A percentile compares a stretch with the other conserved stretches of the same genome.
Evolutionary conservation across 305 asterid species (phyloP).

Genomic region (Plantago rigida): DNA sequence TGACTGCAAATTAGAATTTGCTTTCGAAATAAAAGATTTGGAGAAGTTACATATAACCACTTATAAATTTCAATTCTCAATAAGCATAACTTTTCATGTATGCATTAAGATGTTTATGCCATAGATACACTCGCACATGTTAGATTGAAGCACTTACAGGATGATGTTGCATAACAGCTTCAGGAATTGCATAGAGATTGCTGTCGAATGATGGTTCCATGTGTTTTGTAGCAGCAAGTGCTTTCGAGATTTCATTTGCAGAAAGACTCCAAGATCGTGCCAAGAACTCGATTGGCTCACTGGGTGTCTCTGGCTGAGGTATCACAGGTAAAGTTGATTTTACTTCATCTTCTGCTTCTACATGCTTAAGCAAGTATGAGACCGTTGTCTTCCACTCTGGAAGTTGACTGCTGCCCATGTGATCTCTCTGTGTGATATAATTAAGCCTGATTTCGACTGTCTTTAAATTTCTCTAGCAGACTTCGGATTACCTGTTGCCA

Average conservation of each 20-base stretch:
- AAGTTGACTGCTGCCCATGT: conserved; percentile 34
- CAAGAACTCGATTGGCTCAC: conserved; percentile 77
- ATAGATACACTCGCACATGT: not conserved
- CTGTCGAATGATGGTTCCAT: conserved; percentile 33
- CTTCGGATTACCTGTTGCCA: not conserved
- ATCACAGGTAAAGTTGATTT: conserved; percentile 36
- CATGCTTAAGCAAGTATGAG: conserved; percentile 37
- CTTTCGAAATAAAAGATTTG: too few relatives aligned
- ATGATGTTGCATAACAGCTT: conserved; percentile 29
- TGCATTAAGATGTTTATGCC: not conserved
- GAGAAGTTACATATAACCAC: too few relatives aligned
- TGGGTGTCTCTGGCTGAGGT: conserved; percentile 74
- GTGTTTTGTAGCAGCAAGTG: conserved; percentile 47
- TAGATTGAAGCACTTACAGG: conserved; percentile 33
- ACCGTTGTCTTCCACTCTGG: conserved; percentile 34
- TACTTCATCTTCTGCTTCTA: conserved; percentile 34
- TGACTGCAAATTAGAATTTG: too few relatives aligned
- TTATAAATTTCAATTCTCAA: too few relatives aligned
- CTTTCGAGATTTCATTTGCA: conserved; percentile 61
- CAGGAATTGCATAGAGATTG: conserved; percentile 31
- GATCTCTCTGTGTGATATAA: conserved; percentile 3
- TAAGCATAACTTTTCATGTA: too few relatives aligned
- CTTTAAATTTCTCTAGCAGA: too few relatives aligned
- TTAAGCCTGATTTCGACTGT: conserved; percentile 2
- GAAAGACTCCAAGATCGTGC: conserved; percentile 84